Conservation (phyloP, 78 protist species). For the Guillardia theta region DNA sequence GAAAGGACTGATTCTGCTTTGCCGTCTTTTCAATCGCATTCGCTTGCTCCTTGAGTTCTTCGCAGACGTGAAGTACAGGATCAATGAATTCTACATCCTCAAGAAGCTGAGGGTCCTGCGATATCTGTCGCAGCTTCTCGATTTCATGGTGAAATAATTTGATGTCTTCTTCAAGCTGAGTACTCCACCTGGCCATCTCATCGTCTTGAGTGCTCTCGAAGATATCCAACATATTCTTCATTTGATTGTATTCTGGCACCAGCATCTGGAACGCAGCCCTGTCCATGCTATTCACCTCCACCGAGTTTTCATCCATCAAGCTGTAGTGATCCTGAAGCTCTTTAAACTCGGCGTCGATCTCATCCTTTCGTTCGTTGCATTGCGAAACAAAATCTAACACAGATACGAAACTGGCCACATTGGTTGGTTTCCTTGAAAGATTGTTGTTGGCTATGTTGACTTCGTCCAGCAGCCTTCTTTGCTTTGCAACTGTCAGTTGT, state of each 20-base stretch:
- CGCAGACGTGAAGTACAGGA: background rate
- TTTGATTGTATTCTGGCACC: background rate
- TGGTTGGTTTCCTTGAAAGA: background rate
- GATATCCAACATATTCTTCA: background rate
- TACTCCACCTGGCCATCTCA: background rate
- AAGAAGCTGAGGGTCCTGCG: background rate
- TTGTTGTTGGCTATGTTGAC: background rate
- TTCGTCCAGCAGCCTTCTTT: background rate
- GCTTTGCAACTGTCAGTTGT: background rate
- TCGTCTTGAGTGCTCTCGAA: background rate
- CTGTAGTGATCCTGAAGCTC: slow-evolving; percentile 16
- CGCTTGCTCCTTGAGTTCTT: background rate
- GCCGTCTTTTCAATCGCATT: background rate
- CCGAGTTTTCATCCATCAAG: background rate
- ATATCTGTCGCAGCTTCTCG: background rate
- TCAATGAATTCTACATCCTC: background rate
- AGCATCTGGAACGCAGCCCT: background rate
- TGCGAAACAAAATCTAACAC: background rate
- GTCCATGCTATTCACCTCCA: background rate
- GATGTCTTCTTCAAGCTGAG: background rate
- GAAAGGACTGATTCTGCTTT: background rate
- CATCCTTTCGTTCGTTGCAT: background rate
- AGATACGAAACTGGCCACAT: background rate
- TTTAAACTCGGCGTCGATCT: background rate
- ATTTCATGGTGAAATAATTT: background rate